A percentile compares a stretch with the other conserved stretches of the same genome.
phyloP scores from a whole-genome alignment of 139 green algal species.

The Pseudopediastrum boryanum region DNA sequence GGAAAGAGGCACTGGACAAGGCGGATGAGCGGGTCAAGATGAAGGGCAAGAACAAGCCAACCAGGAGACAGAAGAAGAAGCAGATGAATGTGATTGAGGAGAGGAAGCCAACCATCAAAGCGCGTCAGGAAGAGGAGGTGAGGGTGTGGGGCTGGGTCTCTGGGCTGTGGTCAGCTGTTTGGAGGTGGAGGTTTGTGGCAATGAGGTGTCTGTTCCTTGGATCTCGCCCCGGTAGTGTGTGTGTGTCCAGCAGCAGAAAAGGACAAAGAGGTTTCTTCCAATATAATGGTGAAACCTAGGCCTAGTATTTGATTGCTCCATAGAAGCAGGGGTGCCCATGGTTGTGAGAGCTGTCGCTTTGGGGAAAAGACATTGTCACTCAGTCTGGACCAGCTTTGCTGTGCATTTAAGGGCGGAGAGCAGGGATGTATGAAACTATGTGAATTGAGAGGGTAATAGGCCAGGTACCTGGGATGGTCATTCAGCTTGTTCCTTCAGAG shows the following conservation, averaged over 20 bases:
- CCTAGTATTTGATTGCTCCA: too few relatives aligned
- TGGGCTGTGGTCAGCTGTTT: neutral
- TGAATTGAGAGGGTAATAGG: too few relatives aligned
- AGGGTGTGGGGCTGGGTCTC: neutral
- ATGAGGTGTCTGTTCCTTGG: neutral
- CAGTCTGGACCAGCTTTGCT: too few relatives aligned
- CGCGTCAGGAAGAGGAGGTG: slow-evolving; percentile 52
- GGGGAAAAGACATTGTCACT: too few relatives aligned
- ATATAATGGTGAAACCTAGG: neutral
- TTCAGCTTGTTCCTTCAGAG: too few relatives aligned
- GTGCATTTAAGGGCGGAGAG: too few relatives aligned
- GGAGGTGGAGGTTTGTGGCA: neutral
- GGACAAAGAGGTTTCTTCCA: neutral
- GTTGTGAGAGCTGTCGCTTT: too few relatives aligned
- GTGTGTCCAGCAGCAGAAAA: neutral
- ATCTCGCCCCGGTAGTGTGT: neutral
- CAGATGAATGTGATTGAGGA: slow-evolving; percentile 92
- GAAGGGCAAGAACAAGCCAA: slow-evolving; percentile 95
- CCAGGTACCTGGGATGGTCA: too few relatives aligned
- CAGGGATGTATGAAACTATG: too few relatives aligned
- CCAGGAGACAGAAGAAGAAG: slow-evolving; percentile 82
- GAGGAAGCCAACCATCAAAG: slow-evolving; percentile 46
- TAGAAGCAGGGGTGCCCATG: too few relatives aligned
- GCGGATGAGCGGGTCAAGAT: slow-evolving; percentile 75
- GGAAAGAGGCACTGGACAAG: slow-evolving; percentile 11